Conservation (phyloP, 257 asterid species). For the Nicotiana tabacum region DNA sequence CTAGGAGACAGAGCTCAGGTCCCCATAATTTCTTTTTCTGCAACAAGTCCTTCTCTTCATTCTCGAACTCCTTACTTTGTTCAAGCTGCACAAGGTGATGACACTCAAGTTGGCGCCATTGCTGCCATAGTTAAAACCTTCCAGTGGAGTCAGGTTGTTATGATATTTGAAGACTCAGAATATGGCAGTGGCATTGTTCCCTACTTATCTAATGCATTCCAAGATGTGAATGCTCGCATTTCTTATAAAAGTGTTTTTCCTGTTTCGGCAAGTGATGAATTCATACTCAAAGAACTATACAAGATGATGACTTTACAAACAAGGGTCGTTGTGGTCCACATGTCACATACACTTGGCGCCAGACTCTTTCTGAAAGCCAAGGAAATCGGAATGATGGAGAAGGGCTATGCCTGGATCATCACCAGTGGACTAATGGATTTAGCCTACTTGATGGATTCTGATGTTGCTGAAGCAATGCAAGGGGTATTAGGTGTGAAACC, state of each 20-base stretch:
- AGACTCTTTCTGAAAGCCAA: slow-evolving; percentile 24
- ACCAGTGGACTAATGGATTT: slow-evolving; percentile 27
- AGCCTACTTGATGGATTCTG: slow-evolving; percentile 15
- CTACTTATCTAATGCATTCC: slow-evolving; percentile 33
- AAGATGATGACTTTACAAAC: slow-evolving; percentile 44
- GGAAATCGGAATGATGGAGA: slow-evolving; percentile 38
- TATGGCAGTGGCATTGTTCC: slow-evolving; percentile 45
- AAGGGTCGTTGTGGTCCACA: slow-evolving; percentile 37
- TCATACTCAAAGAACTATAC: slow-evolving; percentile 25
- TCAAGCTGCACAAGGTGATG: slow-evolving; percentile 16
- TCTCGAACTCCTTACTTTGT: slow-evolving; percentile 15
- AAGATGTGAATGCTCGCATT: slow-evolving; percentile 29
- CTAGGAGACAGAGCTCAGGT: slow-evolving; percentile 17
- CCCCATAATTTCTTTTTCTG: slow-evolving; percentile 25
- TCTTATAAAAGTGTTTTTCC: slow-evolving; percentile 37
- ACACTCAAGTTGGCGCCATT: slow-evolving; percentile 41
- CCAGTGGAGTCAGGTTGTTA: slow-evolving; percentile 34
- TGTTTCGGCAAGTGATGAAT: slow-evolving; percentile 29
- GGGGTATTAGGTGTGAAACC: slow-evolving; percentile 52
- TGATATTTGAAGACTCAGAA: slow-evolving; percentile 38
- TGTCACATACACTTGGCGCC: slow-evolving; percentile 19
- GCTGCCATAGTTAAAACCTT: slow-evolving; percentile 35
- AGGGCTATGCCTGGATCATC: slow-evolving; percentile 46
- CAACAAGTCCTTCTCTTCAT: slow-evolving; percentile 21
- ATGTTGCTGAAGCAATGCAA: slow-evolving; percentile 32